Evolutionary conservation across 345 rosid species (phyloP), one percentile per base, ranked within the genome.

Genomic region (Dipteronia sinensis): DNA sequence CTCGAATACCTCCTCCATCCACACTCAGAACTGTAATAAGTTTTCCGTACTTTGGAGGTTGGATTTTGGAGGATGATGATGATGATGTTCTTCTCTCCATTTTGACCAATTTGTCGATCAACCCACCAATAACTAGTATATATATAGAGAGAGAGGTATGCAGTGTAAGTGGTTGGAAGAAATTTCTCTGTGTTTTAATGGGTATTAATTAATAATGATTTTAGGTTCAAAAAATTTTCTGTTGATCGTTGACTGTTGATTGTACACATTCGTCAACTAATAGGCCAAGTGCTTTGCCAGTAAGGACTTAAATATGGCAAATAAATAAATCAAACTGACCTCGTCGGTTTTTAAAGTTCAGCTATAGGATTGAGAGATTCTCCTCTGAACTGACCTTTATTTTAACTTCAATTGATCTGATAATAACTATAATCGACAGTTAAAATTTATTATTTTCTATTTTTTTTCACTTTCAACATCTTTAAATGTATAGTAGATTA

Each of bases 1-100:
- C 96, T 79, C 90, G 66, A 34, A 93, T 76, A 23, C 93, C 96
- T 27, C 98, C 98, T 10, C 96, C 98, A 61, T 93, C 98, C 23
- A 93, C 75, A 69, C 98, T 90, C 15, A 93, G 90, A 65, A 91
- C 59, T 8, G 98, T 89, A 19, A 89, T 78, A 10, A 90, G 93
- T 1, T 83, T 75, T 20, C 96, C 98, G 47, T 42, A 79, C 10
- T 69, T 56, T 6, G 96, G 92, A 19, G 92, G 88, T 47, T 64
- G 83, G 75, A 76, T 76, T 38, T 22, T 69, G 25, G 47, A 40
- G 27, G 9, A 53, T 0, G 46, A 42, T 42, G 42, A 38, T 6
- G 46, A 42, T 42, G 77, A 23, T 17, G 69, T 13, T 29, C 22
- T 70, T 19, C 53, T 46, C 77, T 71, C 81, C 86, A 85, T 84